These are phyloP conservation scores for Scleroderma citrinum DNA, from an alignment of 768 basidiomycete species.

Conservation along the genomic window DNA sequence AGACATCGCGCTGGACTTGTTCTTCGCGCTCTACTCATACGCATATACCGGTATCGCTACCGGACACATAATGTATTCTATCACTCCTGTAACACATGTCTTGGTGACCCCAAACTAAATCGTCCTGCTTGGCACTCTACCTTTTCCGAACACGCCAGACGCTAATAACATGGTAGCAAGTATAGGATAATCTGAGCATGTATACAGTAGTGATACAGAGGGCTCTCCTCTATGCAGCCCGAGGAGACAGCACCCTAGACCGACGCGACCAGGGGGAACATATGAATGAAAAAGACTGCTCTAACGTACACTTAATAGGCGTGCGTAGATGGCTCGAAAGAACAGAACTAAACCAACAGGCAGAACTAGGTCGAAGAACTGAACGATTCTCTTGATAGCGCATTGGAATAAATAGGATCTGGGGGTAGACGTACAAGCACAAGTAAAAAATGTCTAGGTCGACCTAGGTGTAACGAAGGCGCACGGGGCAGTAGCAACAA, in stretches of 20 bases:
- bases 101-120: background rate
- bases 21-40: background rate
- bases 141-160: background rate
- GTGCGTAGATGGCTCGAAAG: background rate
- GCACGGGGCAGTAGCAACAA: background rate
- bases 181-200: background rate
- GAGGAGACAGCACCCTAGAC: no score
- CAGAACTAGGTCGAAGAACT: background rate
- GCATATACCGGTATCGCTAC: background rate
- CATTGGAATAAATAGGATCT: conserved; percentile 16
- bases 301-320: conserved; percentile 10
- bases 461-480: conserved; percentile 25
- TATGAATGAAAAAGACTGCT: background rate
- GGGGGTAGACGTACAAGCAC: conserved; percentile 20
- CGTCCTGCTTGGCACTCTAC: no score
- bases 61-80: conserved; percentile 3
- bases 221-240: background rate
- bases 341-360: background rate
- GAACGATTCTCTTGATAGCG: background rate
- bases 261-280: background rate
- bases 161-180: background rate
- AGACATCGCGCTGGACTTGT: background rate
- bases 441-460: conserved; percentile 20
- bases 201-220: conserved; percentile 24
- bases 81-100: background rate